Base-by-base conservation (phyloP, 768 basidiomycete genomes). In the Collybiopsis luxurians region DNA sequence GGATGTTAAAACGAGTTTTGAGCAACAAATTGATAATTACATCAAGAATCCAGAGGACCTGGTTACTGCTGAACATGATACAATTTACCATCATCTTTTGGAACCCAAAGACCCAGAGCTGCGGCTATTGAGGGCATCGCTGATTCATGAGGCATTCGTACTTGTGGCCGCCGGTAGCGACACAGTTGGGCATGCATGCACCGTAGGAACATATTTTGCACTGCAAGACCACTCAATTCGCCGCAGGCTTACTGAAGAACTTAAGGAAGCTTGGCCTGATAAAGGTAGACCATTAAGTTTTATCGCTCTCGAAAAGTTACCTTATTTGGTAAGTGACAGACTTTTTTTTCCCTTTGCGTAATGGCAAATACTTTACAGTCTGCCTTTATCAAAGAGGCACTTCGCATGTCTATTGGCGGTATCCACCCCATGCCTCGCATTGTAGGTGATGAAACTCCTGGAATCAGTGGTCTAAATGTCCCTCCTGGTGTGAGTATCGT, bases 371-470 rank as follows among this genome's bases (percentile, higher is more conserved):
- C 7, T 34, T 7, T 21, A 13, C 53, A 79, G 79, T 75, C 74
- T 1, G 78, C 77, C 4, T 75, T 80, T 23, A 69, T 79, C 26
- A 79, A 79, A 55, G 79, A 81, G 60, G 69, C 76, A 0, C 67
- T 80, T 48, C 67, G 79, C 24, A 66, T 79, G 59, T 67, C 71
- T 19, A 71, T 73, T 55, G 76, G 77, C 10, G 63, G 75, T 5
- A 69, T 73, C 7, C 71, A 64, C 1, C 72, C 73, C 3, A 64
- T 77, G 38, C 71, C 76, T n/a, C 67, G 79, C 28, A 63, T 79
- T 30, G 72, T 79, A 7, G 73, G 72, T 3, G 69, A 67, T 3
- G 57, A 62, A n/a, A 69, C 67, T 28, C 63, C 72, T 1, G 59
- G 63, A 26, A 75, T 81, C 12, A 63, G 64, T 26, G 78, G 75